phyloP scores from a whole-genome alignment of 345 rosid species.

The Excoecaria cochinchinensis region DNA sequence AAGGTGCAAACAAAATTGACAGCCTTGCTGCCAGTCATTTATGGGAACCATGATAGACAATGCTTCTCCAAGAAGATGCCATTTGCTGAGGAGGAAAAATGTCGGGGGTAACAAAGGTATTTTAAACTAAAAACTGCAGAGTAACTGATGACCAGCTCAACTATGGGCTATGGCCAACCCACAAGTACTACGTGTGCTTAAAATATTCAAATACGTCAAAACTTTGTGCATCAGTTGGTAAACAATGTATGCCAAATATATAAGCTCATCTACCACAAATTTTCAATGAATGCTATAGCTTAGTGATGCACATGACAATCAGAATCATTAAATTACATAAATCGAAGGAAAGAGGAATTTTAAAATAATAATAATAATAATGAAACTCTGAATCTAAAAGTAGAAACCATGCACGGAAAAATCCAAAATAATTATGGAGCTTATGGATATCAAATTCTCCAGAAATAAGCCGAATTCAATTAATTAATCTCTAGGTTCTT shows the following conservation, averaged over 20 bases:
- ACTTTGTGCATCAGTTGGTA: background rate
- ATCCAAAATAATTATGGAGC: background rate
- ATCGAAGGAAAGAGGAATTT: conserved; percentile 1
- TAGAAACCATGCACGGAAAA: background rate
- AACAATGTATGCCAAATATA: background rate
- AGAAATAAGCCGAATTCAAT: background rate
- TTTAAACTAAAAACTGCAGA: background rate
- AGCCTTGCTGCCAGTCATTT: conserved; percentile 4
- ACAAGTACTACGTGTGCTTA: background rate
- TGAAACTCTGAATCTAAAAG: background rate
- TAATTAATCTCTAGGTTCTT: background rate
- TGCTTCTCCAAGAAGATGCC: background rate
- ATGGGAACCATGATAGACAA: background rate
- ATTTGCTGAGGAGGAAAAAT: background rate
- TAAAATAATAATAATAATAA: background rate
- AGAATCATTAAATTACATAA: background rate
- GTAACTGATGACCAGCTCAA: conserved; percentile 14
- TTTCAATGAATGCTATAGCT: background rate
- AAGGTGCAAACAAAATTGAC: conserved; percentile 14
- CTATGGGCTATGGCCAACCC: background rate
- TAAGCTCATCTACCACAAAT: background rate
- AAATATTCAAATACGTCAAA: conserved; percentile 4
- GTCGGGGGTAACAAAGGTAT: background rate
- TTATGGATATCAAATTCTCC: background rate
- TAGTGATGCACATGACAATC: conserved; percentile 1